phyloP scores from a whole-genome alignment of 2,329 filamentous ascomycete genomes.

The Pestalotiopsis sp. region DNA sequence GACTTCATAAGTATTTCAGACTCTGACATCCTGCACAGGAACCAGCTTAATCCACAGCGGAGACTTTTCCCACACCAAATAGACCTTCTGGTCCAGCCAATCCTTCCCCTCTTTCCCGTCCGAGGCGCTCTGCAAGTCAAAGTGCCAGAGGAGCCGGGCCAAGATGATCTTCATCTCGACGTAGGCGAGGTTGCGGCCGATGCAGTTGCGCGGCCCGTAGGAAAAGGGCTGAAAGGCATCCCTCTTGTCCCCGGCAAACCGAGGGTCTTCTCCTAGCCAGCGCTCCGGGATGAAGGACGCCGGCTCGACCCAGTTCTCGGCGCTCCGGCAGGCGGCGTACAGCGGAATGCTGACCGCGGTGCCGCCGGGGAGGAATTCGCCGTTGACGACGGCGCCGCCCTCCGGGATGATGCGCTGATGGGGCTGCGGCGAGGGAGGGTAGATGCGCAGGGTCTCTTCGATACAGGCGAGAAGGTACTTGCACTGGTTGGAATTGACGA shows the following conservation, averaged over 20 bases:
- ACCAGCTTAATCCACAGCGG: neutral
- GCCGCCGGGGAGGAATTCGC: constrained; percentile 16
- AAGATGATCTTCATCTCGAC: constrained; percentile 20
- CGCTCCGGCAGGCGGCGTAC: constrained; percentile 14
- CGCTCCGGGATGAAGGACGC: constrained; percentile 18
- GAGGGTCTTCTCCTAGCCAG: constrained; percentile 14
- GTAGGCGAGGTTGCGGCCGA: constrained; percentile 16
- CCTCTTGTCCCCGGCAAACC: neutral
- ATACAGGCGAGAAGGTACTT: constrained; percentile 39
- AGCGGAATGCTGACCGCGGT: constrained; percentile 14
- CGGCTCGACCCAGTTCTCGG: constrained; percentile 18
- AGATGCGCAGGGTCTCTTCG: constrained; percentile 40
- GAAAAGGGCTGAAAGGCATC: constrained; percentile 16
- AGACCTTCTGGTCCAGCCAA: constrained; percentile 1
- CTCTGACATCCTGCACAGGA: neutral
- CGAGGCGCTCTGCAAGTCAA: constrained; percentile 18
- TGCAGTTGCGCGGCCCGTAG: constrained; percentile 14
- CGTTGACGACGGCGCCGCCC: constrained; percentile 15
- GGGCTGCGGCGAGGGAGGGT: constrained; percentile 29
- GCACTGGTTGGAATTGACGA: constrained; percentile 28
- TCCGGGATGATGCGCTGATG: constrained; percentile 13
- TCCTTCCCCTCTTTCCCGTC: neutral
- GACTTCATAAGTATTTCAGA: no score
- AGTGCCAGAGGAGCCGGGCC: constrained; percentile 22
- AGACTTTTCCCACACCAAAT: neutral